Percentiles rank a stretch among this genome's conserved stretches.
These are phyloP conservation scores for Cladophialophora chaetospira DNA, from an alignment of 2,329 filamentous ascomycete genomes.

Conservation along the genomic window DNA sequence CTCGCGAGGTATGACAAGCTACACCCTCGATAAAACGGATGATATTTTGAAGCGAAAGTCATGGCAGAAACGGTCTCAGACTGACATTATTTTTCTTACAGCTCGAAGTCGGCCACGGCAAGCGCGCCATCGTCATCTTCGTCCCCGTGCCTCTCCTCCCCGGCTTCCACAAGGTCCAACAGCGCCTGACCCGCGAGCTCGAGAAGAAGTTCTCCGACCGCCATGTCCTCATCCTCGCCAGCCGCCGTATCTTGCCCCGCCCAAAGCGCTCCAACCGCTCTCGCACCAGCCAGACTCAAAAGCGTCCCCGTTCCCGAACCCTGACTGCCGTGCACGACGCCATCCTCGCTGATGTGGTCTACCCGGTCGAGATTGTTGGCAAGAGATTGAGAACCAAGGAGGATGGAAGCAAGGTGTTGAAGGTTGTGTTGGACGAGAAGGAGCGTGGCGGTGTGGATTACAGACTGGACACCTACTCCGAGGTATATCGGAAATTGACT, in stretches of 20 bases:
- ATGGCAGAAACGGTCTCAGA: background rate
- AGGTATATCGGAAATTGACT: slow-evolving; percentile 98
- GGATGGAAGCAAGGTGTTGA: slow-evolving; percentile 97
- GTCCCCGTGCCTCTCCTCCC: slow-evolving; percentile 98
- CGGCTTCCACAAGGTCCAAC: slow-evolving; percentile 99
- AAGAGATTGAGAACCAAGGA: slow-evolving; percentile 99
- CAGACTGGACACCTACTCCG: slow-evolving; percentile 98
- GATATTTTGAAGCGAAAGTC: background rate
- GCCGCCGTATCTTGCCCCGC: slow-evolving; percentile 96
- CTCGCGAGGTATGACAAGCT: slow-evolving; percentile 78
- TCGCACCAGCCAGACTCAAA: slow-evolving; percentile 95
- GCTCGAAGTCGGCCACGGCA: slow-evolving; percentile 99
- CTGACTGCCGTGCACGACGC: slow-evolving; percentile 98
- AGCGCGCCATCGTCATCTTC: slow-evolving; percentile 99
- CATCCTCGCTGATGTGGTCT: slow-evolving; percentile 97
- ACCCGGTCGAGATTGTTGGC: slow-evolving; percentile 99
- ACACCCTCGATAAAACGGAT: no score
- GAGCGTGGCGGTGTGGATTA: slow-evolving; percentile 99
- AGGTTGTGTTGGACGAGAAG: slow-evolving; percentile 99
- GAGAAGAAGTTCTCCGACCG: slow-evolving; percentile 99
- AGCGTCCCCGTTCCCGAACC: slow-evolving; percentile 96
- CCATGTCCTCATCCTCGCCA: slow-evolving; percentile 98
- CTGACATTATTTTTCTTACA: slow-evolving; percentile 48
- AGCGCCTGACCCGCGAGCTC: slow-evolving; percentile 99
- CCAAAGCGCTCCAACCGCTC: slow-evolving; percentile 97